These are phyloP conservation scores for Heterobasidion annosum DNA, from an alignment of 1,284 basidiomycete species.

Conservation along the genomic window DNA sequence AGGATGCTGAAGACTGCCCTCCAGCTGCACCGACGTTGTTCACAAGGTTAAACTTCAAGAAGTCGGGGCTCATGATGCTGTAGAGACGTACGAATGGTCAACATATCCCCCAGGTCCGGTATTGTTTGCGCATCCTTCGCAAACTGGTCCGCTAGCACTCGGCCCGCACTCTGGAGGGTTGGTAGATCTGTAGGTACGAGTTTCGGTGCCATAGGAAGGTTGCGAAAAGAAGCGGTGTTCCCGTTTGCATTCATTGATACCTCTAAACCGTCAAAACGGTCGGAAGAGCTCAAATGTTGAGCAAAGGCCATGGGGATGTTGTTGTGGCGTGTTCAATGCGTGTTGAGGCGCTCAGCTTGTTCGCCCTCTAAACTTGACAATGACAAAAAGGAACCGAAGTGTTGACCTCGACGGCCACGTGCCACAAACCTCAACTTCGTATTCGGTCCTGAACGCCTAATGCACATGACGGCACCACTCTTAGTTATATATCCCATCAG, in stretches of 20 bases:
- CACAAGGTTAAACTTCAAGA: background rate
- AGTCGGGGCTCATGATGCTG: background rate
- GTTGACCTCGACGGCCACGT: background rate
- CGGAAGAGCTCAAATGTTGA: background rate
- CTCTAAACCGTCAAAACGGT: background rate
- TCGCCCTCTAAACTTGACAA: background rate
- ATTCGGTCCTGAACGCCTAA: background rate
- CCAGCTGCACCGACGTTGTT: constrained; percentile 30
- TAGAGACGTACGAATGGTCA: constrained; percentile 39
- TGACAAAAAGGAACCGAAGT: background rate
- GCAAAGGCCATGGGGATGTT: background rate
- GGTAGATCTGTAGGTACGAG: constrained; percentile 44
- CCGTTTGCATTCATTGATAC: background rate
- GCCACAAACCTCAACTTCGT: background rate
- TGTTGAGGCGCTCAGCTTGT: background rate
- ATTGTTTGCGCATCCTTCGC: constrained; percentile 63
- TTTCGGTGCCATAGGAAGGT: constrained; percentile 6
- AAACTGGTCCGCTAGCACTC: constrained; percentile 57
- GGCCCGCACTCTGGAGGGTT: constrained; percentile 56
- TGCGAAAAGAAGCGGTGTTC: constrained; percentile 4
- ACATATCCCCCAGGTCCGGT: constrained; percentile 63
- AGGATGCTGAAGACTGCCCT: constrained; percentile 60
- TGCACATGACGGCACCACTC: too few species aligned
- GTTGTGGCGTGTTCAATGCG: background rate
- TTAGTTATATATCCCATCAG: too few species aligned